phyloP scores from a whole-genome alignment of 73 alveolate species.

The Paraurostyla sp. region DNA sequence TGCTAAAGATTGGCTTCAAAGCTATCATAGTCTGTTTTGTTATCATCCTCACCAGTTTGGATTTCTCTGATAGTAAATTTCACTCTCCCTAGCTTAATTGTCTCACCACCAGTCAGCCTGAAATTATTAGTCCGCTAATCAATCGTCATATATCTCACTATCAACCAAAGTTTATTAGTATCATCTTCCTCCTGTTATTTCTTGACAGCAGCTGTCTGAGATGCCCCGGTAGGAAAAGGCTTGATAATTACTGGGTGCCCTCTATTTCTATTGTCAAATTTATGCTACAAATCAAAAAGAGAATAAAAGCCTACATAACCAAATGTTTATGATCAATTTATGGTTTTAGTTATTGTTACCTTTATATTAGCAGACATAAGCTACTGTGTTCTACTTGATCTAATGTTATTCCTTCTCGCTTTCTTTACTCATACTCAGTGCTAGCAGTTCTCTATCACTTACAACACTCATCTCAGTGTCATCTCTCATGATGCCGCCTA shows the following conservation, averaged over 20 bases:
- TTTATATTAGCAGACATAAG: not conserved
- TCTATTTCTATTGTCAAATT: not conserved
- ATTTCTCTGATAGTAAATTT: slow-evolving; percentile 46
- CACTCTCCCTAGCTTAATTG: slow-evolving; percentile 50
- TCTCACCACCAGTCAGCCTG: slow-evolving; percentile 44
- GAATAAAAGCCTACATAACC: not conserved
- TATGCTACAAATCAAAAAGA: not conserved
- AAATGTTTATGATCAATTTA: no score
- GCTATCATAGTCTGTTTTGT: slow-evolving; percentile 46
- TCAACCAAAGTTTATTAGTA: slow-evolving; percentile 21
- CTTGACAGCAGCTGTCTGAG: no score
- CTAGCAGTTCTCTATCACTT: not conserved
- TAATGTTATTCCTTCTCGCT: not conserved
- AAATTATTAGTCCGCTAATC: slow-evolving; percentile 29
- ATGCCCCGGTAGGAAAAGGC: no score
- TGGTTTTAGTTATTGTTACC: not conserved
- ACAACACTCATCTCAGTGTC: slow-evolving; percentile 19
- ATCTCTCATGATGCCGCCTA: slow-evolving; percentile 28
- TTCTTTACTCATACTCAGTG: not conserved
- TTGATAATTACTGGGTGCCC: not conserved
- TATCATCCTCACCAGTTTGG: slow-evolving; percentile 38
- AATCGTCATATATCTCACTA: slow-evolving; percentile 42
- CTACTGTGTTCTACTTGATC: not conserved
- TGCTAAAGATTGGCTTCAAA: slow-evolving; percentile 2
- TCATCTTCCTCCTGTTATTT: slow-evolving; percentile 7